Evolutionary conservation across 352 stramenopile species (phyloP), one percentile per base, ranked within the genome.

Genomic region (Phytophthora quininea): DNA sequence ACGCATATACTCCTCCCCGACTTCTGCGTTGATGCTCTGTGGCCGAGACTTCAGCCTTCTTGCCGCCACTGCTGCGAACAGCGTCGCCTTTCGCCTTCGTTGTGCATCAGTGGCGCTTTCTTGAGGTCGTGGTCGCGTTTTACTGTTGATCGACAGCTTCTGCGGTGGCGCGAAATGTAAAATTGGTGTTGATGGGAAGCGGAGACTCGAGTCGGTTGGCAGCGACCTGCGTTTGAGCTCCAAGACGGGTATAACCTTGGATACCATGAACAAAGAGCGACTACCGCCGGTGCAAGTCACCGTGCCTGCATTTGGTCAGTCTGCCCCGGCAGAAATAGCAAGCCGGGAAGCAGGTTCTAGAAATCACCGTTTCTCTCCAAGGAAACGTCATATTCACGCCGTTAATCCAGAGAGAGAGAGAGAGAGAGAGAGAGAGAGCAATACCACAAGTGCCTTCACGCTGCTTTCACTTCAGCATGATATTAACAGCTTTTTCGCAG

Each of bases 1-100:
- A 12, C 60, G 50, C 53, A 79, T 50, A 19, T 82, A 72, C 33
- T 76, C 65, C 27, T 75, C 66, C 2, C 52, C 61, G 3, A 73
- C 56, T 24, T 67, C 51, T 48, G 68, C 56, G 27, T 63, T 58
- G 32, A 78, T 60, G 35, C 30, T 67, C 24, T 57, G 27, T 10
- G 14, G 52, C 32, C 55, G 55, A 30, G 48, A 47, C 10, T 65
- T 54, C 38, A 65, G 29, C 11, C 58, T 57, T 19, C 57, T 62
- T 0, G 64, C 51, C 8, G 45, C 57, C 37, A 71, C 50, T 0
- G 64, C 58, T 19, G 64, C 57, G 50, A 71, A 62, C 33, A 71
- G 24, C 5, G 48, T 71, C n/a, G 63, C 63, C 24, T 71, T 71
- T 4, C 63, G 63, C 19, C 58, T 71, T 24, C 43, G 60, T 11